A percentile compares a stretch with the other conserved stretches of the same genome.
These are phyloP conservation scores for Aspergillus novofumigatus DNA, from an alignment of 2,329 filamentous ascomycete species.

Conservation along the genomic window DNA sequence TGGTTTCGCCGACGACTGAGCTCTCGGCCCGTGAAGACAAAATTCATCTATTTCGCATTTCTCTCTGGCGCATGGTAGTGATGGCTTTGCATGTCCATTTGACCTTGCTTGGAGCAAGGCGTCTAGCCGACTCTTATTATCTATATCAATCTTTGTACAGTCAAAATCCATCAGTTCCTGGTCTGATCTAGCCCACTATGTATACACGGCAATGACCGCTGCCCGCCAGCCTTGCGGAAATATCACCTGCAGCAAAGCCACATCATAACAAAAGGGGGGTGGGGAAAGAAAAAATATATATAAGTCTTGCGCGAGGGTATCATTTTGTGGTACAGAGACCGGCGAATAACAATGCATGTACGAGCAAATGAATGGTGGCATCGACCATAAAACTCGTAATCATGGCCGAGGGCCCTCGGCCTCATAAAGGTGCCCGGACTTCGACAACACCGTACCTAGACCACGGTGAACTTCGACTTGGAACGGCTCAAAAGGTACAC, in stretches of 20 bases:
- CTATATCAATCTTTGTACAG: neutral
- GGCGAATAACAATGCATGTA: conserved; percentile 8
- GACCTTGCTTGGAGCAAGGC: neutral
- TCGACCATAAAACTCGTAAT: neutral
- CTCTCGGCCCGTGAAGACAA: neutral
- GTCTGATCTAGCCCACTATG: neutral
- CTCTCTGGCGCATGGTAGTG: conserved; percentile 5
- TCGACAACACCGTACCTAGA: conserved; percentile 79
- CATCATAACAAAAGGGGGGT: conserved; percentile 1
- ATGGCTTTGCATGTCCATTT: neutral
- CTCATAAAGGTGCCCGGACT: conserved; percentile 68
- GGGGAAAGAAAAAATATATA: conserved; percentile 13
- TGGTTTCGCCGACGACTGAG: conserved; percentile 57
- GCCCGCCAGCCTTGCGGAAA: neutral
- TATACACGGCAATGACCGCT: neutral
- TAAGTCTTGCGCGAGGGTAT: conserved; percentile 29
- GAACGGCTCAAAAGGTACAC: conserved; percentile 79
- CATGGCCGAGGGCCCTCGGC: conserved; percentile 37
- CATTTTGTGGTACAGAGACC: conserved; percentile 24
- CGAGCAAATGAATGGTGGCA: conserved; percentile 3
- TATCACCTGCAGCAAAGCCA: neutral
- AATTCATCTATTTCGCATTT: conserved; percentile 8
- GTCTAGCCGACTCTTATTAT: neutral
- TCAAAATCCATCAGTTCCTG: neutral
- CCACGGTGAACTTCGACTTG: conserved; percentile 84